These are phyloP conservation scores for Aspergillus intermedius DNA, from an alignment of 2,329 filamentous ascomycete species.

Conservation along the genomic window DNA sequence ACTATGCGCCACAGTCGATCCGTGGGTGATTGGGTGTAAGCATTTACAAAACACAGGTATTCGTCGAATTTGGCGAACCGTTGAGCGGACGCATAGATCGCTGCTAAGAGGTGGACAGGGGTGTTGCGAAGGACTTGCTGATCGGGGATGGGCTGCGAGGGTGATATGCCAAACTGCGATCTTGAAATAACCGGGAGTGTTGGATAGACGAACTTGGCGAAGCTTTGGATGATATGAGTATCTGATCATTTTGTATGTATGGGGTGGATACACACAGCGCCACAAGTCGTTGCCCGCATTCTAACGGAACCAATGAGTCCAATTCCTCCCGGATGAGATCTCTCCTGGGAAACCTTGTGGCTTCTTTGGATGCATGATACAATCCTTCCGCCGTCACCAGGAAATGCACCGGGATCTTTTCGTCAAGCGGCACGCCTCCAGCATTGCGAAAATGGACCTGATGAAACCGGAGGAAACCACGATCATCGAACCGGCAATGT, in stretches of 20 bases:
- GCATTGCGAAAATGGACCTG: constrained; percentile 24
- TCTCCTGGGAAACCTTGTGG: constrained; percentile 4
- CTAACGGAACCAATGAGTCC: constrained; percentile 6
- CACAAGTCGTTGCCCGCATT: constrained; percentile 8
- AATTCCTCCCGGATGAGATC: constrained; percentile 3
- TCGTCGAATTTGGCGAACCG: constrained; percentile 19
- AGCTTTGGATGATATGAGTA: constrained; percentile 4
- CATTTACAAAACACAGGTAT: constrained; percentile 11
- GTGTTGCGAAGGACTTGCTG: constrained; percentile 6
- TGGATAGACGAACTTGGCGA: constrained; percentile 17
- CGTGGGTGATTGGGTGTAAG: constrained; percentile 10
- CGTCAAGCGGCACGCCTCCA: constrained; percentile 21
- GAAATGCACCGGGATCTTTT: constrained; percentile 22
- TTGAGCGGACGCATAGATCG: constrained; percentile 20
- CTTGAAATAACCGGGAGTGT: constrained; percentile 18
- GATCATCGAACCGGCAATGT: constrained; percentile 25
- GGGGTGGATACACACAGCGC: constrained; percentile 5
- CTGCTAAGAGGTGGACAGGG: constrained; percentile 18
- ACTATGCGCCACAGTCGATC: constrained; percentile 16
- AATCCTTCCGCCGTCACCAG: constrained; percentile 9
- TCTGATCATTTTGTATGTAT: neutral
- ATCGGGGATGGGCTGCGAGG: constrained; percentile 1
- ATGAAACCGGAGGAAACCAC: constrained; percentile 20
- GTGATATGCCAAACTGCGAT: constrained; percentile 10
- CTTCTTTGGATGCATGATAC: constrained; percentile 6